Conservation (phyloP, 176 grass and related monocot genomes). For the Neostapfia colusana region DNA sequence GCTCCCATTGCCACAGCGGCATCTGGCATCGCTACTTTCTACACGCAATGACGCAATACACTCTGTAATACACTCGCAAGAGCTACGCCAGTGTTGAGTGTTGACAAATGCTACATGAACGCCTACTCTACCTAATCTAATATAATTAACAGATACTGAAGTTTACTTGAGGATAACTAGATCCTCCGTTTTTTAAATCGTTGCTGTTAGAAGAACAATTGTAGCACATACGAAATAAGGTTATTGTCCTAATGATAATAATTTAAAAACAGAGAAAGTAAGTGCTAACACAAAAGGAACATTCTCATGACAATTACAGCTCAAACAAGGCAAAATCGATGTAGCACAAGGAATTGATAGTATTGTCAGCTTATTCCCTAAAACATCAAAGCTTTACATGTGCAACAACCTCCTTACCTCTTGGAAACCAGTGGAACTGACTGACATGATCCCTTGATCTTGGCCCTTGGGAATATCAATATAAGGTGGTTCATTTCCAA, state of each 20-base stretch:
- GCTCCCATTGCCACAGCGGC: not conserved
- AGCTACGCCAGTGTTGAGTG: not conserved
- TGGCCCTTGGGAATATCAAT: not conserved
- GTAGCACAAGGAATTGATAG: not conserved
- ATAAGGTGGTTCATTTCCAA: not conserved
- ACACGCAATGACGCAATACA: not conserved
- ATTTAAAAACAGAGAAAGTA: no score
- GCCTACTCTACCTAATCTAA: not conserved
- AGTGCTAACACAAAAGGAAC: not conserved
- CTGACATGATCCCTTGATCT: not conserved
- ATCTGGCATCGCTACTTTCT: constrained; percentile 30
- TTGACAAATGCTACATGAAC: not conserved
- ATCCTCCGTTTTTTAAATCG: no score
- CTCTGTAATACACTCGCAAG: not conserved
- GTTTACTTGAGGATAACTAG: not conserved
- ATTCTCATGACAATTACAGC: not conserved
- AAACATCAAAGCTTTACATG: not conserved
- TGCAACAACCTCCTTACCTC: not conserved
- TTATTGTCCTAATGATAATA: no score
- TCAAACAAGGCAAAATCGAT: not conserved
- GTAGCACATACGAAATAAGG: no score
- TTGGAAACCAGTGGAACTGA: not conserved
- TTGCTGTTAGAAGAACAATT: no score
- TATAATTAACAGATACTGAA: constrained; percentile 19
- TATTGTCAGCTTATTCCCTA: not conserved